Percentiles rank a stretch among this genome's conserved stretches.
Conservation (phyloP, 768 basidiomycete species). For the Chiua virens region DNA sequence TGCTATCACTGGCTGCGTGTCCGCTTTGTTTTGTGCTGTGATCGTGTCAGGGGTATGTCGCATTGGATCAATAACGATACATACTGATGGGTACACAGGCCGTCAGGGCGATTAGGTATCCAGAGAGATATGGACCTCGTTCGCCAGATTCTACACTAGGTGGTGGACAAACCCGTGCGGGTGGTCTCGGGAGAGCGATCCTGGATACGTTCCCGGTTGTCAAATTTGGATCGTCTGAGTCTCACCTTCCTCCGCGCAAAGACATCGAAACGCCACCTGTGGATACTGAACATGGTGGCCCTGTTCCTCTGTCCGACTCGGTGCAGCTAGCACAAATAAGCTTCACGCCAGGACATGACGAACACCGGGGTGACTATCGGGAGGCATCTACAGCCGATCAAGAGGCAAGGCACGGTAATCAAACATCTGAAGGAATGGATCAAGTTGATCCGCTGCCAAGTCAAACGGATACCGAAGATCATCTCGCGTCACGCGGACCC, state of each 20-base stretch:
- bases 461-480: neutral
- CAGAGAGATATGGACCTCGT: conserved; percentile 89
- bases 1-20: conserved; percentile 86
- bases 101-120: conserved; percentile 82
- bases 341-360: neutral
- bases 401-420: conserved; percentile 1
- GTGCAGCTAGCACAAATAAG: conserved; percentile 11
- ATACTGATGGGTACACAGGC: conserved; percentile 45
- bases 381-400: neutral
- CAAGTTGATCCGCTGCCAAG: conserved; percentile 1
- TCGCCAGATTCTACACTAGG: conserved; percentile 29
- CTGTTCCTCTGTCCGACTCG: conserved; percentile 4
- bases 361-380: neutral
- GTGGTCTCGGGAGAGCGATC: conserved; percentile 89
- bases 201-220: conserved; percentile 95
- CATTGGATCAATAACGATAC: neutral
- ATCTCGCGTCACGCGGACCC: neutral
- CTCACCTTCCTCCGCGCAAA: conserved; percentile 20
- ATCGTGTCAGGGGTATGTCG: conserved; percentile 76
- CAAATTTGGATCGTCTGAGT: conserved; percentile 60
- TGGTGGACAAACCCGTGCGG: conserved; percentile 63
- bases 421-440: conserved; percentile 3
- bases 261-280: conserved; percentile 32
- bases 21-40: conserved; percentile 79
- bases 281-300: neutral